These are phyloP conservation scores for Epichloe uncinata DNA, from an alignment of 2,329 filamentous ascomycete species.

Conservation along the genomic window DNA sequence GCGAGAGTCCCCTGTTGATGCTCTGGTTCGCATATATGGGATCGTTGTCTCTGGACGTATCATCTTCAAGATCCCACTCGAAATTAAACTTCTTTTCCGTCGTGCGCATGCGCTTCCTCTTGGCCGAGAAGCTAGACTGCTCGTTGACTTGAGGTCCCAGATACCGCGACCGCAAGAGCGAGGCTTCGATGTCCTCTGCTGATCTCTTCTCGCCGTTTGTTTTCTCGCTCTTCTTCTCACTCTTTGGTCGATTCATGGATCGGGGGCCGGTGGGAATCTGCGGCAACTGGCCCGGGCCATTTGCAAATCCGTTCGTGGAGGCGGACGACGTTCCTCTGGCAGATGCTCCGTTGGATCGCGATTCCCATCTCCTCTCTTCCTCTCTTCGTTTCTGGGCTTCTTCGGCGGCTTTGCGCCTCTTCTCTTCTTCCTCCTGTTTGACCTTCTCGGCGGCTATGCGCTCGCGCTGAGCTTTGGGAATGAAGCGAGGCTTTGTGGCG, in stretches of 20 bases:
- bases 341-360: constrained; percentile 13
- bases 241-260: constrained; percentile 39
- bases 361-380: constrained; percentile 34
- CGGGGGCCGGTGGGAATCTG: constrained; percentile 57
- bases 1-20: constrained; percentile 20
- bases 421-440: constrained; percentile 52
- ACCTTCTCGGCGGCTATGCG: constrained; percentile 66
- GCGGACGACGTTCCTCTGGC: constrained; percentile 5
- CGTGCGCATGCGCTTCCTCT: constrained; percentile 88
- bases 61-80: constrained; percentile 91
- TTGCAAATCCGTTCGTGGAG: constrained; percentile 12
- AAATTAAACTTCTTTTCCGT: constrained; percentile 98
- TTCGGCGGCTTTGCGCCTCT: constrained; percentile 32
- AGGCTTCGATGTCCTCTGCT: constrained; percentile 55
- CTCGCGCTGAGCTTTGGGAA: constrained; percentile 73
- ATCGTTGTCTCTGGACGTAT: constrained; percentile 59
- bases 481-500: constrained; percentile 75
- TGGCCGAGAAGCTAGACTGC: constrained; percentile 74
- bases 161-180: constrained; percentile 66
- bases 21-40: constrained; percentile 48
- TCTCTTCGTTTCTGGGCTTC: constrained; percentile 61
- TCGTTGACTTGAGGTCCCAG: constrained; percentile 82
- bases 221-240: constrained; percentile 27
- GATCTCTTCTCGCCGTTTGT: constrained; percentile 25
- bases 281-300: constrained; percentile 10